Evolutionary conservation across 176 grass and related monocot genomes (phyloP), one percentile per base, ranked within the genome.

Genomic region (Avena sativa): DNA sequence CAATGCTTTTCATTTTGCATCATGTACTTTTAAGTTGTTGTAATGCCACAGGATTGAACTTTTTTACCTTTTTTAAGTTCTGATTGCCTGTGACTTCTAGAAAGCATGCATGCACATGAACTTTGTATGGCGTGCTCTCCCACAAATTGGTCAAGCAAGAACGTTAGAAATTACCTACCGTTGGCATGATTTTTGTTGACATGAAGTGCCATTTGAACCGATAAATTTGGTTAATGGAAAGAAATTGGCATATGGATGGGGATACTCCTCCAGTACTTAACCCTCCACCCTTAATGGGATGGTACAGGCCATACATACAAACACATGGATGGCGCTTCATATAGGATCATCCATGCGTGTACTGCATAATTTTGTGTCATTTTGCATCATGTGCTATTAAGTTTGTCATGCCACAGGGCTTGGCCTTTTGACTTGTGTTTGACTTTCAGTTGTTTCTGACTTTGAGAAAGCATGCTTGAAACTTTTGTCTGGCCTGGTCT

Each of bases 311-410:
- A 66, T 32, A 36, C 64, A 67, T 67, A 9, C 64, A 2, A 36
- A 16, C 64, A 67, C 14, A 36, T 16, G 26, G 64, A 67, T 17
- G 13, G 14, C 26, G 15, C 28, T 66, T 66, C 63, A 32, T 66
- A 66, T 32, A 66, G 28, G 64, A 36, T 34, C 64, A 17, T 67
- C 28, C 64, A 67, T 34, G 9, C 6, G 8, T 67, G 28, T 17
- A 36, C 28, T 36, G 64, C 28, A 17, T 36, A 82, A 38, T 28
- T 47, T 0, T 56, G 74, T 57, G 68, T 43, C 13, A 46, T 90
- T 85, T 19, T 47, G 13, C 16, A 32, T 78, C 51, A 71, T 78
- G 1, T 79, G 61, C 71, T 50, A 25, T 28, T 71, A n/a, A 40
- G 47, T 9, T 75, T 51, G 7, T 53, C 13, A 53, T 53, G 48